These are phyloP conservation scores for Schrenkiella parvula DNA, from an alignment of 345 rosid species.

Conservation along the genomic window DNA sequence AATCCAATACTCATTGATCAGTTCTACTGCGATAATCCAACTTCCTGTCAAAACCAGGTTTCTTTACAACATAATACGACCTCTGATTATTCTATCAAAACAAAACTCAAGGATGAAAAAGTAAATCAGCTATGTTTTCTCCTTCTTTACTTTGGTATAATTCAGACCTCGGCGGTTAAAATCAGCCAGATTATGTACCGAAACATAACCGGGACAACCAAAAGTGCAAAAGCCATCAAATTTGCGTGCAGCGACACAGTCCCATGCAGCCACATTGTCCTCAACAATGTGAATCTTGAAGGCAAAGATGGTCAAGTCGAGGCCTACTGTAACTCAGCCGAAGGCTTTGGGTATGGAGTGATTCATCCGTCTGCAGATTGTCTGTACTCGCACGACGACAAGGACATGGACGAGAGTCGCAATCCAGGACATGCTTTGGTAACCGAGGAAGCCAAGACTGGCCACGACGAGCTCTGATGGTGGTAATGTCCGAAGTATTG, in stretches of 20 bases:
- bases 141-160: background rate
- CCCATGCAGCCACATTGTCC: slow-evolving; percentile 82
- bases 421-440: background rate
- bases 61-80: background rate
- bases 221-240: slow-evolving; percentile 75
- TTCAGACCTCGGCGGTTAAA: slow-evolving; percentile 79
- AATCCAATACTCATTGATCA: slow-evolving; percentile 96
- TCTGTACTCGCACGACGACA: slow-evolving; percentile 71
- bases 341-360: slow-evolving; percentile 73
- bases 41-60: slow-evolving; percentile 81
- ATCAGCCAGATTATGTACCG: slow-evolving; percentile 88
- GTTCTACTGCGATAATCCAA: slow-evolving; percentile 95
- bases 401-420: slow-evolving; percentile 25
- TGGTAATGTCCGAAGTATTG: background rate
- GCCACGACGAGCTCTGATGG: slow-evolving; percentile 31
- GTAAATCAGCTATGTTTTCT: background rate
- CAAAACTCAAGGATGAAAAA: slow-evolving; percentile 7
- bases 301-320: slow-evolving; percentile 70
- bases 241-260: slow-evolving; percentile 92
- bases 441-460: slow-evolving; percentile 18
- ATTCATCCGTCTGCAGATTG: slow-evolving; percentile 95
- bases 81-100: background rate
- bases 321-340: slow-evolving; percentile 91
- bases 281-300: slow-evolving; percentile 75
- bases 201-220: slow-evolving; percentile 81